Percentiles rank a stretch among this genome's conserved stretches.
Evolutionary conservation across 495 filamentous ascomycete genomes (phyloP).

Genomic region (Pyrenula aspistea): DNA sequence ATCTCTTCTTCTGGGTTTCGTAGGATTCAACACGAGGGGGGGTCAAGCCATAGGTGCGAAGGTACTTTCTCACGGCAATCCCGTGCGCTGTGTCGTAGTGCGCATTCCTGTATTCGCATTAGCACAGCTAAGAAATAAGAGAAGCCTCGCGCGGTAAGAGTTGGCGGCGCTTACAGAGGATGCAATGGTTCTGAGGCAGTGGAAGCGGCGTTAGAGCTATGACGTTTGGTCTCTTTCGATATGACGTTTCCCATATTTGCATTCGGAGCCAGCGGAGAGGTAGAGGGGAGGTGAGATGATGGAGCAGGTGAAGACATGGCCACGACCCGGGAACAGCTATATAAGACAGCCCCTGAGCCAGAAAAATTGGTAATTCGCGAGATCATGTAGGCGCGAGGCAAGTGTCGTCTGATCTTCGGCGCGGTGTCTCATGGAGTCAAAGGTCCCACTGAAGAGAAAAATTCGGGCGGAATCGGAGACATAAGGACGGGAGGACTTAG

Average conservation of each 20-base stretch:
- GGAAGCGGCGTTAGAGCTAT: neutral
- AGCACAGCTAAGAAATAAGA: neutral
- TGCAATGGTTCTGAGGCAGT: neutral
- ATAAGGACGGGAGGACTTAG: neutral
- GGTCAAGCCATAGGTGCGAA: slow-evolving; percentile 58
- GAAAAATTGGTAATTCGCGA: neutral
- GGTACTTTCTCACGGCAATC: slow-evolving; percentile 51
- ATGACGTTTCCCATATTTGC: neutral
- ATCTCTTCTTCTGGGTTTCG: slow-evolving; percentile 57
- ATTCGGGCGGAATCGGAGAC: neutral
- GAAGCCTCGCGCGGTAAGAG: too few relatives aligned
- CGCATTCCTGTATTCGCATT: slow-evolving; percentile 19
- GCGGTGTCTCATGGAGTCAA: neutral
- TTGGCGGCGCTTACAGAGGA: neutral
- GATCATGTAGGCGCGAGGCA: neutral
- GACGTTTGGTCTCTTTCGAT: neutral
- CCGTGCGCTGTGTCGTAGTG: slow-evolving; percentile 53
- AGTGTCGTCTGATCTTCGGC: neutral
- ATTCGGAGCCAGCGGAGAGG: neutral
- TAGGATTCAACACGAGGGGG: slow-evolving; percentile 60
- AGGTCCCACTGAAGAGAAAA: neutral
- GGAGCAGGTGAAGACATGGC: neutral
- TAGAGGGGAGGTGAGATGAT: neutral
- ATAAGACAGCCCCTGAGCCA: neutral
- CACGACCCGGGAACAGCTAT: neutral